Evolutionary conservation across 2,329 filamentous ascomycete species (phyloP).

Genomic region (Cladosporium phlei): DNA sequence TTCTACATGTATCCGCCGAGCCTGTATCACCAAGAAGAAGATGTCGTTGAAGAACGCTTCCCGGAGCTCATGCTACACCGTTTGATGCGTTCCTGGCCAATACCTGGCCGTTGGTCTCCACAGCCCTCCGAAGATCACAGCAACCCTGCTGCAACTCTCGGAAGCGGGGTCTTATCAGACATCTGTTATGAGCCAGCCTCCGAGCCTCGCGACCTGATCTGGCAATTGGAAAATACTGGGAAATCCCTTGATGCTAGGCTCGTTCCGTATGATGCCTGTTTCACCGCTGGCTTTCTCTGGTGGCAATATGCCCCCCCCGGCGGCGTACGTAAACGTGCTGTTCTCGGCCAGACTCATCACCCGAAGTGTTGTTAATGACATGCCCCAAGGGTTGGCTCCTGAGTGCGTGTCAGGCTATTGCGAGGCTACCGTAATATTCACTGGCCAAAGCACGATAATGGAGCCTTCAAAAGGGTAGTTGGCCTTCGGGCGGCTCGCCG

Average conservation of each 20-base stretch:
- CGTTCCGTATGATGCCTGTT: background rate
- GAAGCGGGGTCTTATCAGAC: conserved; percentile 7
- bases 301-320: background rate
- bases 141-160: background rate
- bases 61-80: background rate
- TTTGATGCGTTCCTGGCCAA: background rate
- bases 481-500: background rate
- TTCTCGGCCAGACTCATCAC: too few species aligned
- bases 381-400: background rate
- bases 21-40: background rate
- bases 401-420: background rate
- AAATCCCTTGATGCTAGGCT: conserved; percentile 3
- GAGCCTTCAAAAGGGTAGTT: background rate
- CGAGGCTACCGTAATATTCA: background rate
- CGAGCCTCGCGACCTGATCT: background rate
- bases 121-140: background rate
- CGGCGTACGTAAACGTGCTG: background rate
- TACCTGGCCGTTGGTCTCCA: background rate
- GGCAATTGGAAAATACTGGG: background rate
- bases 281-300: conserved; percentile 2
- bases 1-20: background rate
- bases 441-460: background rate
- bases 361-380: background rate
- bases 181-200: background rate
- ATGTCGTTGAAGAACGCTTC: background rate